Percentiles rank a stretch among this genome's conserved stretches.
These are phyloP conservation scores for Hanseniaspora guilliermondii DNA, from an alignment of 805 yeast genomes.

Conservation along the genomic window DNA sequence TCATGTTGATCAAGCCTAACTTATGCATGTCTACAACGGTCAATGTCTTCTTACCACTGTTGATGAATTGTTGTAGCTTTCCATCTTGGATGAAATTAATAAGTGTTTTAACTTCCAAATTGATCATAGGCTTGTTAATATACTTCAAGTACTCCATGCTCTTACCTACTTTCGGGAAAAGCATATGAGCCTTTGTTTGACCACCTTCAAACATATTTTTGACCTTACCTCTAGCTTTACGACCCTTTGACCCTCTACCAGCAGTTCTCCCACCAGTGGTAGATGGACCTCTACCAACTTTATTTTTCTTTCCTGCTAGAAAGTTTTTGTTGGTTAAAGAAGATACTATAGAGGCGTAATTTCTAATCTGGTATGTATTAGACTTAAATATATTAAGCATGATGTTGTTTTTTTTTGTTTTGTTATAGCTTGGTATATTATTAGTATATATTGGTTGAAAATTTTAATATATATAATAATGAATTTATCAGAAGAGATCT, in stretches of 20 bases:
- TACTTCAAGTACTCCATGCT: constrained; percentile 43
- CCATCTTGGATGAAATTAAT: constrained; percentile 60
- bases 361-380: not conserved
- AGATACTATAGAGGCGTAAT: not conserved
- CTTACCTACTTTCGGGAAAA: constrained; percentile 72
- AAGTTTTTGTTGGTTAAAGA: not conserved
- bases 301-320: constrained; percentile 27
- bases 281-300: constrained; percentile 94
- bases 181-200: constrained; percentile 79
- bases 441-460: not conserved
- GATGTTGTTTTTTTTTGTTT: not conserved
- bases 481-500: too few relatives aligned
- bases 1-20: constrained; percentile 59
- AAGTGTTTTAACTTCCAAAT: constrained; percentile 56
- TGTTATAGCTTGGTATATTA: not conserved
- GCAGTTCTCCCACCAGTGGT: constrained; percentile 88
- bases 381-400: not conserved
- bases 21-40: constrained; percentile 68
- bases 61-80: constrained; percentile 33
- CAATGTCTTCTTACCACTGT: constrained; percentile 26
- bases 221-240: constrained; percentile 84
- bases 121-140: constrained; percentile 39
- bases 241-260: constrained; percentile 97
- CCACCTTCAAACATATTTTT: constrained; percentile 98
- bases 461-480: too few relatives aligned